These are phyloP conservation scores for Lithocarpus polystachyus DNA, from an alignment of 306 rosid genomes.

Conservation along the genomic window DNA sequence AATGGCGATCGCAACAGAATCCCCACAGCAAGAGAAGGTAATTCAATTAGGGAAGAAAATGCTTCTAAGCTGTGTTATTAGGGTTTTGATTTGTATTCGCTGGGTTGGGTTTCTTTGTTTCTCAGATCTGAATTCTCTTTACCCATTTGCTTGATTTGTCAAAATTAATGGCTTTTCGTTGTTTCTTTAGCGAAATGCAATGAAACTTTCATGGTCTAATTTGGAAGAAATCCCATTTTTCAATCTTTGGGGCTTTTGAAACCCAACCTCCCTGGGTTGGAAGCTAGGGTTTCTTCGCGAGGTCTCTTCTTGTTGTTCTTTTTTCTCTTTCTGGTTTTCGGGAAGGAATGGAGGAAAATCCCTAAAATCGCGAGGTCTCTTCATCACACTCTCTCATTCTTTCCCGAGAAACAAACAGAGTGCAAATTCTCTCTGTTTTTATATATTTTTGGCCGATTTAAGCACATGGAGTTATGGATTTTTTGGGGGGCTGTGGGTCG, in stretches of 20 bases:
- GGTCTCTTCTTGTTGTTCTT: not conserved
- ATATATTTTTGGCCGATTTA: not conserved
- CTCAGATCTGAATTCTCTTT: constrained; percentile 1
- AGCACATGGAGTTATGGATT: not conserved
- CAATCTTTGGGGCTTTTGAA: not conserved
- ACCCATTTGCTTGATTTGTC: not conserved
- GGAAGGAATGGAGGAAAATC: not conserved
- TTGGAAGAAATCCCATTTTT: not conserved
- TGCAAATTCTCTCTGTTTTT: not conserved
- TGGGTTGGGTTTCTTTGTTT: not conserved
- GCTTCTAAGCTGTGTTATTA: not conserved
- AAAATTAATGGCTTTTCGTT: not conserved
- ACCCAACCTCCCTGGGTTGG: not conserved
- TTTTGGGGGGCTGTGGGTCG: not conserved
- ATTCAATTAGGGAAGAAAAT: not conserved
- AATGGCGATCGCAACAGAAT: constrained; percentile 84
- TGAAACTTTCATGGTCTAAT: not conserved
- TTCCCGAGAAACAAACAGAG: not conserved
- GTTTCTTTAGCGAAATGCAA: not conserved
- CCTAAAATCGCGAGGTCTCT: not conserved
- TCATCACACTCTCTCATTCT: not conserved
- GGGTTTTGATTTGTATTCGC: not conserved
- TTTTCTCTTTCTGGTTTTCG: not conserved
- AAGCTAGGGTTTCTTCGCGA: constrained; percentile 20
- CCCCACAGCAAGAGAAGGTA: constrained; percentile 67